A percentile compares a stretch with the other conserved stretches of the same genome.
phyloP scores from a whole-genome alignment of 1,139 yeast species.

The Torulaspora pretoriensis region DNA sequence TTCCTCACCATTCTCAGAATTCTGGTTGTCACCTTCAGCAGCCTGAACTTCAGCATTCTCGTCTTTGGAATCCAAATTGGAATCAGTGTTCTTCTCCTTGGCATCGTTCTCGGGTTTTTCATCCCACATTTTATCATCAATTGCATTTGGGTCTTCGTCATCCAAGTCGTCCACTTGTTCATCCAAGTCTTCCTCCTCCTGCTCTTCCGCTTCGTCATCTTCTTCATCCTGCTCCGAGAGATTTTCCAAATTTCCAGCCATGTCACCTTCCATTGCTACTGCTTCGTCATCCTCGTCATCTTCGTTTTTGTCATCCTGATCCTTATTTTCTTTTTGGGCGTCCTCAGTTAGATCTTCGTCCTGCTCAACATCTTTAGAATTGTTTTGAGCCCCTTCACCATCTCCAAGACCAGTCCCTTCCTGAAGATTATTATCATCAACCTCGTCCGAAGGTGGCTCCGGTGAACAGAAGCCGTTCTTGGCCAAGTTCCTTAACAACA shows the following conservation, averaged over 20 bases:
- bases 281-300: conserved; percentile 65
- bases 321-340: conserved; percentile 81
- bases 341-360: conserved; percentile 89
- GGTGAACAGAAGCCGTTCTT: conserved; percentile 95
- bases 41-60: conserved; percentile 63
- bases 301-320: conserved; percentile 60
- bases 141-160: conserved; percentile 88
- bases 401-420: conserved; percentile 97
- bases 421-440: conserved; percentile 59
- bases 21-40: conserved; percentile 46
- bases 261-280: conserved; percentile 90
- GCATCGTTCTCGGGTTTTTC: conserved; percentile 76
- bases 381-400: conserved; percentile 82
- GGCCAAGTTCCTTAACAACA: conserved; percentile 56
- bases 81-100: conserved; percentile 69
- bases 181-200: conserved; percentile 62
- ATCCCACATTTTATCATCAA: conserved; percentile 99
- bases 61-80: conserved; percentile 52
- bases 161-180: conserved; percentile 89
- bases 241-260: conserved; percentile 91
- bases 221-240: conserved; percentile 65
- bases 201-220: conserved; percentile 52
- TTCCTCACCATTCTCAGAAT: conserved; percentile 33
- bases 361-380: conserved; percentile 82
- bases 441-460: conserved; percentile 66